A percentile compares a stretch with the other conserved stretches of the same genome.
These are phyloP conservation scores for Claviceps capensis DNA, from an alignment of 2,329 filamentous ascomycete genomes.

Conservation along the genomic window DNA sequence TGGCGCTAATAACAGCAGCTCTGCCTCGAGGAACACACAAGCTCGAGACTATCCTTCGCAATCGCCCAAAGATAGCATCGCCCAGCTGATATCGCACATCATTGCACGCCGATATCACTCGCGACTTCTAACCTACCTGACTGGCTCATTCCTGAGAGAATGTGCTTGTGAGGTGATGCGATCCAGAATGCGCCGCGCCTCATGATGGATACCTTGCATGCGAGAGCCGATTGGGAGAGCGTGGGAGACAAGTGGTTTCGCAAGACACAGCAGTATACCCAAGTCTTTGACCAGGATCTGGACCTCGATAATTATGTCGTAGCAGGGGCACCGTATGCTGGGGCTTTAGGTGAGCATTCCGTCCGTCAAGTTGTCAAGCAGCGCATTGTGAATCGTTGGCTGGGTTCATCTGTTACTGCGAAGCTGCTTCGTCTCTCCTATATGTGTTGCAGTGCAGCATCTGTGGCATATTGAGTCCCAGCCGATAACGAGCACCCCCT, in stretches of 20 bases:
- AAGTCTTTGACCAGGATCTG: slow-evolving; percentile 81
- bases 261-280: slow-evolving; percentile 85
- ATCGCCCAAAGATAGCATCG: not conserved
- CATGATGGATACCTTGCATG: slow-evolving; percentile 43
- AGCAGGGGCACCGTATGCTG: slow-evolving; percentile 82
- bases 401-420: not conserved
- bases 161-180: not conserved
- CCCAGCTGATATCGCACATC: not conserved
- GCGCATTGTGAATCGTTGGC: not conserved
- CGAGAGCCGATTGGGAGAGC: slow-evolving; percentile 86
- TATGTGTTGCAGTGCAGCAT: too few species aligned
- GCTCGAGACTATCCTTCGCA: not conserved
- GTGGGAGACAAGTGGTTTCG: slow-evolving; percentile 91
- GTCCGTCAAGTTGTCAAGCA: not conserved
- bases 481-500: too few species aligned
- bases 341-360: slow-evolving; percentile 63
- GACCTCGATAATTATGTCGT: slow-evolving; percentile 93
- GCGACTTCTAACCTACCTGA: not conserved
- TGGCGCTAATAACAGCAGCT: not conserved
- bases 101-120: not conserved
- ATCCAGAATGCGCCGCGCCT: slow-evolving; percentile 9
- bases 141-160: not conserved
- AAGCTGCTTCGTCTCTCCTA: not conserved
- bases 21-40: not conserved
- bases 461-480: too few species aligned